Evolutionary conservation across 1,139 yeast genomes (phyloP).

Genomic region (Pichia terricola): DNA sequence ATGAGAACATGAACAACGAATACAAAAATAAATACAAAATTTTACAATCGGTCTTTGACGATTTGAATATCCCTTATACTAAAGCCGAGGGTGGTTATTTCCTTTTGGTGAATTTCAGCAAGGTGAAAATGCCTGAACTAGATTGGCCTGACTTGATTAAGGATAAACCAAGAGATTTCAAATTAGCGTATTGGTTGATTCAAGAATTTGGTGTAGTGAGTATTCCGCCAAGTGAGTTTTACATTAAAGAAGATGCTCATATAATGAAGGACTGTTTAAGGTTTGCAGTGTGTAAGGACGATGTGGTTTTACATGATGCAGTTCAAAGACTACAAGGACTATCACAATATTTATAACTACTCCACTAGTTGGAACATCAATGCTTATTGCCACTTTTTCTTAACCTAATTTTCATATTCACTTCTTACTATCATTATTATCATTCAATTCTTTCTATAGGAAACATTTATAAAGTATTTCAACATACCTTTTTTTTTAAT

Average conservation of each 20-base stretch:
- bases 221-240: constrained; percentile 93
- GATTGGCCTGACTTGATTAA: constrained; percentile 52
- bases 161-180: constrained; percentile 73
- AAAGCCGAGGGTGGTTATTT: constrained; percentile 90
- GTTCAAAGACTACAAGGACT: constrained; percentile 62
- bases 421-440: too few species aligned
- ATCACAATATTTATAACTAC: constrained; percentile 41
- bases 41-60: constrained; percentile 72
- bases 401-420: too few species aligned
- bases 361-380: constrained; percentile 20
- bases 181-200: constrained; percentile 85
- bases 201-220: constrained; percentile 90
- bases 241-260: constrained; percentile 21
- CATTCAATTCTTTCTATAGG: too few species aligned
- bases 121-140: constrained; percentile 67
- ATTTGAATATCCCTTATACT: constrained; percentile 80
- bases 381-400: too few species aligned
- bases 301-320: constrained; percentile 68
- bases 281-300: constrained; percentile 95
- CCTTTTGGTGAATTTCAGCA: constrained; percentile 75
- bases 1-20: constrained; percentile 53
- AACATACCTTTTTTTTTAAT: too few species aligned
- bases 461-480: too few species aligned
- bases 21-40: constrained; percentile 64
- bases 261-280: constrained; percentile 50